Percentiles rank a stretch among this genome's conserved stretches.
Evolutionary conservation across 768 basidiomycete species (phyloP).

Genomic region (Grammothele lineata): DNA sequence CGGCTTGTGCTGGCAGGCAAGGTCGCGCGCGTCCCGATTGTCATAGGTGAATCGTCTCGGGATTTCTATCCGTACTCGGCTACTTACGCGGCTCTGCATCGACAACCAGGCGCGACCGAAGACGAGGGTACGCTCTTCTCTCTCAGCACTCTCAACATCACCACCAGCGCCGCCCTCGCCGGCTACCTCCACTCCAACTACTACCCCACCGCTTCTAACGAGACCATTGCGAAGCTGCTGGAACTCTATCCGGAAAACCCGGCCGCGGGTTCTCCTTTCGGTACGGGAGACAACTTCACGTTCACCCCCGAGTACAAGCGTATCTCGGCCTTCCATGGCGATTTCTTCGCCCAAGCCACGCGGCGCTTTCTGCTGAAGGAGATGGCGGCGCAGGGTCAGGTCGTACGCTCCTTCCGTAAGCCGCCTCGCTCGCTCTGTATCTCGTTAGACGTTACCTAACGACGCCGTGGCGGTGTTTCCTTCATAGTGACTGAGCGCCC

Average conservation of each 20-base stretch:
- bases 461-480: too few species aligned
- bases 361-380: slow-evolving; percentile 6
- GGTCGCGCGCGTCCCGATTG: slow-evolving; percentile 43
- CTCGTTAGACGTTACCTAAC: too few species aligned
- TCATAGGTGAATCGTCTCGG: slow-evolving; percentile 30
- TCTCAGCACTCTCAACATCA: slow-evolving; percentile 5
- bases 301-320: slow-evolving; percentile 21
- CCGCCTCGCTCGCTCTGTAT: neutral
- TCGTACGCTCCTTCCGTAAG: slow-evolving; percentile 5
- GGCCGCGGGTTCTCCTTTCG: slow-evolving; percentile 17
- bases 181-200: neutral
- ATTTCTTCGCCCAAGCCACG: slow-evolving; percentile 17
- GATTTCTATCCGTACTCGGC: neutral
- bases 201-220: neutral
- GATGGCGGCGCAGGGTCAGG: slow-evolving; percentile 1
- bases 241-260: slow-evolving; percentile 16
- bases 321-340: slow-evolving; percentile 22
- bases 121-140: slow-evolving; percentile 21
- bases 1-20: slow-evolving; percentile 38
- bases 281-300: slow-evolving; percentile 7
- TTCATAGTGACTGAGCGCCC: neutral
- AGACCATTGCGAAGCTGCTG: neutral
- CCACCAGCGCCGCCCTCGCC: neutral
- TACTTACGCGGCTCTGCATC: neutral
- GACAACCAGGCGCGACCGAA: neutral